phyloP scores from a whole-genome alignment of 2,329 filamentous ascomycete species.

The Trichoderma polysporum region DNA sequence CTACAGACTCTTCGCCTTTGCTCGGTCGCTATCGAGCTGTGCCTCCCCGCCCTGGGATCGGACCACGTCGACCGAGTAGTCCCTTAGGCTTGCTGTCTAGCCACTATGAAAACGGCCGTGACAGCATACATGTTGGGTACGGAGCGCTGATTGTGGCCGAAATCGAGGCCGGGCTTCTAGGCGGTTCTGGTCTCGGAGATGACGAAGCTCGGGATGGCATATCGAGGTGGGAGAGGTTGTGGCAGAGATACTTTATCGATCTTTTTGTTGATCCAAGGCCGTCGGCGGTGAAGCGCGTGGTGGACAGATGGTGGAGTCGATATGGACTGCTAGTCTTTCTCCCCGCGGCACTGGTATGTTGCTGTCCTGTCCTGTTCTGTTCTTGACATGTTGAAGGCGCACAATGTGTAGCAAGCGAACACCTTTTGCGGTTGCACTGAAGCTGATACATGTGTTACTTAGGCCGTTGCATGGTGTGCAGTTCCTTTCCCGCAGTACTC shows the following conservation, averaged over 20 bases:
- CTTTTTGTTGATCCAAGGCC: slow-evolving; percentile 63
- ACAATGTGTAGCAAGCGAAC: neutral
- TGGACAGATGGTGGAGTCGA: slow-evolving; percentile 63
- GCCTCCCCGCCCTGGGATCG: slow-evolving; percentile 42
- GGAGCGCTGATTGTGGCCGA: slow-evolving; percentile 51
- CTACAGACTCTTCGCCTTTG: slow-evolving; percentile 57
- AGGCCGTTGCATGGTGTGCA: slow-evolving; percentile 65
- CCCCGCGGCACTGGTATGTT: slow-evolving; percentile 58
- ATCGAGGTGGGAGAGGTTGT: slow-evolving; percentile 36
- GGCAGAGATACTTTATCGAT: slow-evolving; percentile 45
- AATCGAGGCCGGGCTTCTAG: slow-evolving; percentile 34
- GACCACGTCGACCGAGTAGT: slow-evolving; percentile 33
- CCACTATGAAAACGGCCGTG: slow-evolving; percentile 39
- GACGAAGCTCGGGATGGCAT: slow-evolving; percentile 38
- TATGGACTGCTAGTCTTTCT: slow-evolving; percentile 61
- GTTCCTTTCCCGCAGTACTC: slow-evolving; percentile 65
- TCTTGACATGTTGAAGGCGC: too few species aligned
- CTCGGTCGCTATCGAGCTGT: slow-evolving; percentile 66
- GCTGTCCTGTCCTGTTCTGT: too few species aligned
- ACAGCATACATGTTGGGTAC: slow-evolving; percentile 58
- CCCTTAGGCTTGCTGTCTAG: slow-evolving; percentile 43
- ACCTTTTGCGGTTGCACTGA: neutral
- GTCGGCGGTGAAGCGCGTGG: slow-evolving; percentile 55
- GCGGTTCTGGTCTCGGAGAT: slow-evolving; percentile 25
- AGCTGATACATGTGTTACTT: slow-evolving; percentile 1